A percentile compares a stretch with the other conserved stretches of the same genome.
Conservation (phyloP, 495 filamentous ascomycete species). For the Annulohypoxylon bovei region DNA sequence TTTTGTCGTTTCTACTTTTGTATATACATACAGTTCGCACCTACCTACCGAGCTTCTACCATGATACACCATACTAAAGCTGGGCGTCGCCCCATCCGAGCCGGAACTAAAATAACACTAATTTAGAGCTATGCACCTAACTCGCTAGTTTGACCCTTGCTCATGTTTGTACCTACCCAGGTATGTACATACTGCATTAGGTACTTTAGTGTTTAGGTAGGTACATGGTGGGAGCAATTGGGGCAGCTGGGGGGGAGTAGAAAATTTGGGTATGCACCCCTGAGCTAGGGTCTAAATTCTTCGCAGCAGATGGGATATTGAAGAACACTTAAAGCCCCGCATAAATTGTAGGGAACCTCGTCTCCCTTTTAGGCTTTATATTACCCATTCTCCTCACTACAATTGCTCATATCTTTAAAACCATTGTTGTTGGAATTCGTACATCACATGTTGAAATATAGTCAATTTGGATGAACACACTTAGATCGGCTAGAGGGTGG, state of each 20-base stretch:
- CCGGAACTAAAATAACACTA: constrained; percentile 21
- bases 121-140: constrained; percentile 19
- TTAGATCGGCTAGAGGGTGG: constrained; percentile 2
- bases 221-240: no score
- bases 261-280: constrained; percentile 27
- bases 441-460: neutral
- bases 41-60: neutral
- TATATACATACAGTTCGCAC: constrained; percentile 7
- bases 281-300: constrained; percentile 34
- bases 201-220: no score
- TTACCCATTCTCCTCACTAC: neutral
- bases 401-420: neutral
- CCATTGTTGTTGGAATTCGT: neutral
- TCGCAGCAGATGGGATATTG: constrained; percentile 12
- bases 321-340: constrained; percentile 4
- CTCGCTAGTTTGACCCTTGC: constrained; percentile 14
- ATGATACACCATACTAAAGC: neutral
- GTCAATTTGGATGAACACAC: constrained; percentile 1
- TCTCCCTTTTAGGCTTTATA: neutral
- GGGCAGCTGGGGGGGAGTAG: constrained; percentile 2
- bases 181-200: constrained; percentile 2
- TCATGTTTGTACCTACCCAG: neutral
- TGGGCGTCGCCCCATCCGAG: constrained; percentile 29
- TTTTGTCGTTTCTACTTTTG: neutral
- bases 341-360: neutral